Evolutionary conservation across 495 filamentous ascomycete genomes (phyloP).

Genomic region (Aspergillus olivimuriae): DNA sequence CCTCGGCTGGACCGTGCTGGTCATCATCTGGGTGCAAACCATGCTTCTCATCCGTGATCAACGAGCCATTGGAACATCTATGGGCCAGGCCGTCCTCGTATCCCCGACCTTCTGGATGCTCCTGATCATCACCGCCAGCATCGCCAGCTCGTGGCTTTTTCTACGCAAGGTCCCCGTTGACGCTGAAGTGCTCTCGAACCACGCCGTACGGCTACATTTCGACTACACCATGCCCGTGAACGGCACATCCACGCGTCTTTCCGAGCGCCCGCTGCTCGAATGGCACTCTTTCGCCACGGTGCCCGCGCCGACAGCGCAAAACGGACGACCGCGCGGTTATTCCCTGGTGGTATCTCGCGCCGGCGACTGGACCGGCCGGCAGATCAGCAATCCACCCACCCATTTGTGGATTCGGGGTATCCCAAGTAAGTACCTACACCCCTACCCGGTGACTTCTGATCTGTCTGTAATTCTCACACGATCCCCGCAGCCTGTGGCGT

Average conservation of each 20-base stretch:
- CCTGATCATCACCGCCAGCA: slow-evolving; percentile 48
- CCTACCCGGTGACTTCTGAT: background rate
- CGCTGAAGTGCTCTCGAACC: slow-evolving; percentile 57
- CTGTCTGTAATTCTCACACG: background rate
- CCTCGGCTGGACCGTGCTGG: slow-evolving; percentile 55
- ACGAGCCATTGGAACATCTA: slow-evolving; percentile 10
- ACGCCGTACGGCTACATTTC: slow-evolving; percentile 65
- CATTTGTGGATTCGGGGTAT: slow-evolving; percentile 50
- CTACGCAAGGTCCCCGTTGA: slow-evolving; percentile 51
- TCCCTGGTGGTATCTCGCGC: slow-evolving; percentile 57
- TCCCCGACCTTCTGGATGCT: slow-evolving; percentile 67
- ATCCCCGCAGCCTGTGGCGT: slow-evolving; percentile 49
- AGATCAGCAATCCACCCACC: slow-evolving; percentile 48
- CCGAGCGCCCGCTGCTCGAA: slow-evolving; percentile 52
- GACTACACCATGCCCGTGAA: slow-evolving; percentile 37
- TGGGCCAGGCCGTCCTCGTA: slow-evolving; percentile 33
- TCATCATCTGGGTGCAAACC: slow-evolving; percentile 51
- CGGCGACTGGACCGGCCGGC: slow-evolving; percentile 58
- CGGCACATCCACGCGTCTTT: slow-evolving; percentile 45
- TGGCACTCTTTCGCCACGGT: slow-evolving; percentile 64
- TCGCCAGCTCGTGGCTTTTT: slow-evolving; percentile 63
- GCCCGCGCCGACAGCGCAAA: slow-evolving; percentile 31
- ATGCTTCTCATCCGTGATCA: slow-evolving; percentile 22
- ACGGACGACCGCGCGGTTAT: slow-evolving; percentile 33
- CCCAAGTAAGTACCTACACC: slow-evolving; percentile 12